These are phyloP conservation scores for Pseudogymnoascus sp. DNA, from an alignment of 2,329 filamentous ascomycete species.

Conservation along the genomic window DNA sequence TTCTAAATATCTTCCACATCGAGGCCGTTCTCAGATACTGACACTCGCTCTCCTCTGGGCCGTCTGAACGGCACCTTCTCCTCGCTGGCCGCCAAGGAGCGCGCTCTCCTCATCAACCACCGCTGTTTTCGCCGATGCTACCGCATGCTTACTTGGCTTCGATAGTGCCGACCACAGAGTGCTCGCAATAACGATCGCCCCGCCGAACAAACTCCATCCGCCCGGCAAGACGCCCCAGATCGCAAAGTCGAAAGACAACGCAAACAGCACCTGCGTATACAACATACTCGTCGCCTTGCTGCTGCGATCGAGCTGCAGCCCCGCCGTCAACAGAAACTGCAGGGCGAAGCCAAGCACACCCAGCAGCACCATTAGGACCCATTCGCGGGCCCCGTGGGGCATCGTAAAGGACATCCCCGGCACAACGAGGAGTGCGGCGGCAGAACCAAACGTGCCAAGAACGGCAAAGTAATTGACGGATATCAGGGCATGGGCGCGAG, in stretches of 20 bases:
- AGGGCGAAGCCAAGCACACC: constrained; percentile 70
- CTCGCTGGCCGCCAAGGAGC: constrained; percentile 17
- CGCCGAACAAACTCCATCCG: constrained; percentile 23
- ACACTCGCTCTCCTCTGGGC: constrained; percentile 16
- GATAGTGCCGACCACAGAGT: constrained; percentile 25
- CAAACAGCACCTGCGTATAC: constrained; percentile 63
- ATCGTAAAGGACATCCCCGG: constrained; percentile 38
- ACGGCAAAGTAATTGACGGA: constrained; percentile 76
- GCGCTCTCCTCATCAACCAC: constrained; percentile 24
- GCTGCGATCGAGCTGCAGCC: constrained; percentile 41
- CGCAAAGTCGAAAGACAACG: constrained; percentile 29
- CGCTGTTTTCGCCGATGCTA: neutral
- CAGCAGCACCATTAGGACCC: constrained; percentile 59
- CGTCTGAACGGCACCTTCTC: constrained; percentile 14
- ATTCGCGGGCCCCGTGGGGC: constrained; percentile 37
- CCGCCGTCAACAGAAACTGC: constrained; percentile 79
- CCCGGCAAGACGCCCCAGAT: constrained; percentile 26
- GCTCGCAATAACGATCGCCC: constrained; percentile 23
- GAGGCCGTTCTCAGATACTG: constrained; percentile 8
- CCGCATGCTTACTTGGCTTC: constrained; percentile 13
- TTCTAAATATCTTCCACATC: neutral
- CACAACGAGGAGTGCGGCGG: constrained; percentile 37
- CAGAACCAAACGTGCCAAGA: constrained; percentile 59
- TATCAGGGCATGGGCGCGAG: constrained; percentile 72
- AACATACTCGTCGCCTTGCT: constrained; percentile 49